Evolutionary conservation across 768 basidiomycete species (phyloP), one percentile per base, ranked within the genome.

Genomic region (Piloderma croceum): DNA sequence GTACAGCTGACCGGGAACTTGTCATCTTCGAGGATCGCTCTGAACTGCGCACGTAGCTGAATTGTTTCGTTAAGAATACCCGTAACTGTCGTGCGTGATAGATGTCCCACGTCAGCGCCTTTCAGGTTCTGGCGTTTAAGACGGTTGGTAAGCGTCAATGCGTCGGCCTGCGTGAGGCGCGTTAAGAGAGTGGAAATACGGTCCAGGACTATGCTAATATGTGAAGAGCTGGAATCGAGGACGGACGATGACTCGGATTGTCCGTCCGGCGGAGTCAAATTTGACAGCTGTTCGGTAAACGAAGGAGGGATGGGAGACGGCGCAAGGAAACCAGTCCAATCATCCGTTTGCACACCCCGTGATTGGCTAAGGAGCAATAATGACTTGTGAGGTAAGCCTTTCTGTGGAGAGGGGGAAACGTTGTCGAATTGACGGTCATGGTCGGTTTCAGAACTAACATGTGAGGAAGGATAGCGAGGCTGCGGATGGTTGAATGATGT

Each of bases 91-190:
- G 75, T 77, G 33, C 83, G 79, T 1, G 91, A 93, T 13, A 98
- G 71, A 57, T 96, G 85, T 22, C 79, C 76, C 22, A 97, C 74
- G 49, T 96, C 91, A 7, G 90, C 85, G 18, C 83, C 84, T 43
- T 76, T 76, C 15, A 98, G 71, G 52, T 92, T 79, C 50, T 97
- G 93, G 41, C 91, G 83, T 61, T 90, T 93, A 20, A 98, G 68
- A 20, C 96, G 81, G 47, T 86, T 87, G 23, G 89, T 90, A 31
- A 98, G 69, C 2, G 90, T 91, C 17, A 83, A 70, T 2, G 93
- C 83, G 50, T 98, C 93, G 1, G 92, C 83, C 46, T 85, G 69
- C 31, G 70, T 64, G 40, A 89, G 63, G 24, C 78, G 76, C 20
- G 71, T 67, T 43, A 92, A 70, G 3, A 98, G 64, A 20, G 71